A percentile compares a stretch with the other conserved stretches of the same genome.
phyloP scores from a whole-genome alignment of 257 asterid genomes.

The Solanum infundibuliforme region DNA sequence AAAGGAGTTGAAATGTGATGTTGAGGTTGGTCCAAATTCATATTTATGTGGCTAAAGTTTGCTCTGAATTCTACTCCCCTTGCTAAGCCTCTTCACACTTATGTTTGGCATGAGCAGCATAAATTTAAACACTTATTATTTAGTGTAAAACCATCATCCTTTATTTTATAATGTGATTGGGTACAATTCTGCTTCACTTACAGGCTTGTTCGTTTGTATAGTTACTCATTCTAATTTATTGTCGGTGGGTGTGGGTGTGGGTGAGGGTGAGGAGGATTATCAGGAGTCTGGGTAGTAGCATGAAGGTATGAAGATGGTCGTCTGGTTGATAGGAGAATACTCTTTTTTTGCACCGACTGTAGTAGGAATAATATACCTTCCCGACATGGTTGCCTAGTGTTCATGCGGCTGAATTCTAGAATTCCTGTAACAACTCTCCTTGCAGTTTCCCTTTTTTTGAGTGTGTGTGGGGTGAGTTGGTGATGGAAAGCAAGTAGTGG shows the following conservation, averaged over 20 bases:
- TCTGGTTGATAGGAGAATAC: not conserved
- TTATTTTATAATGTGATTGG: not conserved
- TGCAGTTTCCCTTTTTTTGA: not conserved
- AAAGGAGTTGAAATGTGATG: conserved; percentile 96
- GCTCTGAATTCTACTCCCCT: not conserved
- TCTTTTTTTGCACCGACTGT: not conserved
- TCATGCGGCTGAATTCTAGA: not conserved
- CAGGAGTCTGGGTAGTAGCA: not conserved
- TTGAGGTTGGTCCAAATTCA: conserved; percentile 55
- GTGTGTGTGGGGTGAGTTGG: not conserved
- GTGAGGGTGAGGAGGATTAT: not conserved
- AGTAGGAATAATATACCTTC: not conserved
- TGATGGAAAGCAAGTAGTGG: not conserved
- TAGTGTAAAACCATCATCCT: not conserved
- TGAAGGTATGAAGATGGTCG: not conserved
- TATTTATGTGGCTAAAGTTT: not conserved
- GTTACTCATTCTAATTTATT: not conserved
- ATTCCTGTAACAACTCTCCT: not conserved
- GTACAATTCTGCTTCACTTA: not conserved
- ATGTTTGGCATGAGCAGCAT: not conserved
- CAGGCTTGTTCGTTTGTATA: not conserved
- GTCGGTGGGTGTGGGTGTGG: not conserved
- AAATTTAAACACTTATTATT: not conserved
- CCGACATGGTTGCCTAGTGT: not conserved
- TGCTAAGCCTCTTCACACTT: not conserved